These are phyloP conservation scores for Cyclocybe aegerita DNA, from an alignment of 768 basidiomycete genomes.

Conservation along the genomic window DNA sequence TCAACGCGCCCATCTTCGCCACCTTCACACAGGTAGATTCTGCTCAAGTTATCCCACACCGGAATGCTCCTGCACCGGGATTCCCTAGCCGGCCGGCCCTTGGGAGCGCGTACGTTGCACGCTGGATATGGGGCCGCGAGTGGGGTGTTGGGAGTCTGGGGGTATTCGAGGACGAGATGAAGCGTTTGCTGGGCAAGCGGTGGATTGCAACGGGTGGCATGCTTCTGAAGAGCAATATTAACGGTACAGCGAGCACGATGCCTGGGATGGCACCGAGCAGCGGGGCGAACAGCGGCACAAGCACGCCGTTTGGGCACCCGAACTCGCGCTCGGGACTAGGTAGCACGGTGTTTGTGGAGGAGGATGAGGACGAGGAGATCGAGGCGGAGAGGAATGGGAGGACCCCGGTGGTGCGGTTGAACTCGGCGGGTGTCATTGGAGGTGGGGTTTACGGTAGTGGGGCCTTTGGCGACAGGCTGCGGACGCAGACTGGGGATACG, in stretches of 20 bases:
- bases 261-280: conserved; percentile 31
- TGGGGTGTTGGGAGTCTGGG: conserved; percentile 47
- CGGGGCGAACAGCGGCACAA: conserved; percentile 62
- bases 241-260: conserved; percentile 31
- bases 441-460: conserved; percentile 28
- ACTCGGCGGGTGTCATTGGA: conserved; percentile 7
- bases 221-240: conserved; percentile 60
- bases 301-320: conserved; percentile 62
- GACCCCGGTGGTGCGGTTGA: conserved; percentile 8
- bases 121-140: conserved; percentile 85
- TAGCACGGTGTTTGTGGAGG: conserved; percentile 59
- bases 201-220: conserved; percentile 69
- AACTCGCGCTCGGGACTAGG: conserved; percentile 49
- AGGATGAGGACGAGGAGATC: conserved; percentile 74
- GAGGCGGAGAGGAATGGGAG: conserved; percentile 47
- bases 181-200: conserved; percentile 66
- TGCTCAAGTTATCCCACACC: conserved; percentile 68
- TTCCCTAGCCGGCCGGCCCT: conserved; percentile 71
- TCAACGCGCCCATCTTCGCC: conserved; percentile 79
- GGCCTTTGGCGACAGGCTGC: conserved; percentile 46
- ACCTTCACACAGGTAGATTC: conserved; percentile 76
- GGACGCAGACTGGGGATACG: conserved; percentile 54
- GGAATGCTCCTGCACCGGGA: conserved; percentile 70
- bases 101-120: conserved; percentile 75
- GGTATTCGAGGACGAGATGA: conserved; percentile 80